Percentiles rank a stretch among this genome's conserved stretches.
Evolutionary conservation across 2,329 filamentous ascomycete species (phyloP).

Genomic region (Calonectria montana): DNA sequence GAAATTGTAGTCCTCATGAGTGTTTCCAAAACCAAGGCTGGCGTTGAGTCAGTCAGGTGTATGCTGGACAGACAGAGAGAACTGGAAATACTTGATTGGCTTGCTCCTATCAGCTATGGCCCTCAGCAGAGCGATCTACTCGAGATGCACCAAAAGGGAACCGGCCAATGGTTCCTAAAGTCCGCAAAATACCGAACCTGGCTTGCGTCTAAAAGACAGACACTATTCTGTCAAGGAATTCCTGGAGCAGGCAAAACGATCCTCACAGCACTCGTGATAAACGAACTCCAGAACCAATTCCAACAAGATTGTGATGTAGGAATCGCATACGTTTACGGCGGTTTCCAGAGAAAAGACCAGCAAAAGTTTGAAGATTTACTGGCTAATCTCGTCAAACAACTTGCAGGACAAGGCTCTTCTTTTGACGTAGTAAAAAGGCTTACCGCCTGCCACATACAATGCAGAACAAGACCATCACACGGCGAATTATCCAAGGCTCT

Average conservation of each 20-base stretch:
- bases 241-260: conserved; percentile 51
- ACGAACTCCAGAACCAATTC: conserved; percentile 31
- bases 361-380: conserved; percentile 44
- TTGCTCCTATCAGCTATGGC: conserved; percentile 49
- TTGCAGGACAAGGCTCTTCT: conserved; percentile 32
- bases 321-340: conserved; percentile 48
- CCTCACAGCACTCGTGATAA: conserved; percentile 30
- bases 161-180: conserved; percentile 56
- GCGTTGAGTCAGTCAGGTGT: not conserved
- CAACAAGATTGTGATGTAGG: conserved; percentile 8
- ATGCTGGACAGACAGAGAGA: not conserved
- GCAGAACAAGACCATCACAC: not conserved
- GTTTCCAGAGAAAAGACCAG: conserved; percentile 41
- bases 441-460: not conserved
- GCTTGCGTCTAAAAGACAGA: conserved; percentile 37
- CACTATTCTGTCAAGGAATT: conserved; percentile 53
- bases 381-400: conserved; percentile 47
- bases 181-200: conserved; percentile 46
- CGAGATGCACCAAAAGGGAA: conserved; percentile 46
- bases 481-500: not conserved
- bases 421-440: not conserved
- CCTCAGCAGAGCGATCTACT: conserved; percentile 53
- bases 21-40: not conserved
- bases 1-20: not conserved
- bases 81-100: conserved; percentile 47